Base-by-base conservation (phyloP, 1,139 yeast species). In the Kodamaea arcana region DNA sequence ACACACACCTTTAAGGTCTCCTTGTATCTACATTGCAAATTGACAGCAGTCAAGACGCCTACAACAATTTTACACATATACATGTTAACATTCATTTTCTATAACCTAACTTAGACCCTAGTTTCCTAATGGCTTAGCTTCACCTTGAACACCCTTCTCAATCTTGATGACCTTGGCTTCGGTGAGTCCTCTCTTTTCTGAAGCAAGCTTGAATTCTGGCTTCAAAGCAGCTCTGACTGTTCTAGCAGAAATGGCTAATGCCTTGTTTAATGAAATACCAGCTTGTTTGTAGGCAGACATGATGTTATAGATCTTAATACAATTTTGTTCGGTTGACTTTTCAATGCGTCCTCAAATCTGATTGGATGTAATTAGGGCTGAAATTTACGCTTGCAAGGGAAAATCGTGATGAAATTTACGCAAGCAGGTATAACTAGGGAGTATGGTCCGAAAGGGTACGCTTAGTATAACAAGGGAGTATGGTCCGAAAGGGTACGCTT, bases 231-330 rank as follows among this genome's bases (percentile, higher is more conserved):
- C 73, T 72, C 97, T 88, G 56, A 87, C 77, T 45, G 95, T 78
- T 62, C 80, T 81, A 60, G 97, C 95, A 52, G 96, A 86, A 58
- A 92, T 77, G 51, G 95, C 79, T 65, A 90, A 74, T 67, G 92
- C 92, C 65, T 82, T 85, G 84, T 86, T 86, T 72, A 83, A 80
- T 49, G 90, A 75, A 58, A 83, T 76, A 57, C 94, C 94, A 53
- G 90, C 92, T 73, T 83, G 84, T 75, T 83, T 82, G 83, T 84
- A 81, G 62, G 80, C 75, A 59, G 87, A 75, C 86, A 80, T 80
- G 42, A 47, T 64, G 31, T 18, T 14, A 18, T 16, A 17, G 14
- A 21, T 31, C 14, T n/a, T 23, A 12, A 24, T 30, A 30, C 33
- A 30, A 21, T 30, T 30, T 25, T 34, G 34, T 37, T 36, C 34